phyloP scores from a whole-genome alignment of 305 asterid genomes.

The Euphrasia arctica region DNA sequence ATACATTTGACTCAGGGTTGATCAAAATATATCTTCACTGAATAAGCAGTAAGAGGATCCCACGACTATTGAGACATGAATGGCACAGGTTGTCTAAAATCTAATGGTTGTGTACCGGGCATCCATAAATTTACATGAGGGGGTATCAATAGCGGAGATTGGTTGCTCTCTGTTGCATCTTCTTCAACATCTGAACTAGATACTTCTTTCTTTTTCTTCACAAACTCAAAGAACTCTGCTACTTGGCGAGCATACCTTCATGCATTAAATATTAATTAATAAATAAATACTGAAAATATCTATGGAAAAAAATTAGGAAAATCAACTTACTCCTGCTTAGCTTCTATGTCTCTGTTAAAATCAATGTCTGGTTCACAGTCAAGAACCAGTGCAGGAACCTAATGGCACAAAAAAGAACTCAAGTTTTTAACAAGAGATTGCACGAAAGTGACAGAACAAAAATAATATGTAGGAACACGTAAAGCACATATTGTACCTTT shows the following conservation, averaged over 20 bases:
- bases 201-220: conserved; percentile 72
- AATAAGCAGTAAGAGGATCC: conserved; percentile 2
- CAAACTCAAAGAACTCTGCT: conserved; percentile 87
- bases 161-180: conserved; percentile 34
- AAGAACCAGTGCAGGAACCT: conserved; percentile 98
- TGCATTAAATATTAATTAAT: not conserved
- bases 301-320: conserved; percentile 12
- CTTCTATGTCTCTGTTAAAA: conserved; percentile 81
- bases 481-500: conserved; percentile 47
- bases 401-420: conserved; percentile 10
- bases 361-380: conserved; percentile 96
- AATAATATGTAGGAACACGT: conserved; percentile 5
- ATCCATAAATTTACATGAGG: conserved; percentile 58
- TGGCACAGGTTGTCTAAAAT: conserved; percentile 56
- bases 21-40: conserved; percentile 1
- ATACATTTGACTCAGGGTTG: conserved; percentile 1
- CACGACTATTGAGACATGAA: conserved; percentile 35
- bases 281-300: not conserved
- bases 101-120: conserved; percentile 58
- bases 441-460: not conserved
- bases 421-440: not conserved
- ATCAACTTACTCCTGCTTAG: conserved; percentile 74
- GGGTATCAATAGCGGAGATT: conserved; percentile 52
- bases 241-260: conserved; percentile 96
- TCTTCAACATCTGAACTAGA: conserved; percentile 30